Evolutionary conservation across 352 stramenopile genomes (phyloP), one percentile per base, ranked within the genome.

Genomic region (Blastocystis hominis): DNA sequence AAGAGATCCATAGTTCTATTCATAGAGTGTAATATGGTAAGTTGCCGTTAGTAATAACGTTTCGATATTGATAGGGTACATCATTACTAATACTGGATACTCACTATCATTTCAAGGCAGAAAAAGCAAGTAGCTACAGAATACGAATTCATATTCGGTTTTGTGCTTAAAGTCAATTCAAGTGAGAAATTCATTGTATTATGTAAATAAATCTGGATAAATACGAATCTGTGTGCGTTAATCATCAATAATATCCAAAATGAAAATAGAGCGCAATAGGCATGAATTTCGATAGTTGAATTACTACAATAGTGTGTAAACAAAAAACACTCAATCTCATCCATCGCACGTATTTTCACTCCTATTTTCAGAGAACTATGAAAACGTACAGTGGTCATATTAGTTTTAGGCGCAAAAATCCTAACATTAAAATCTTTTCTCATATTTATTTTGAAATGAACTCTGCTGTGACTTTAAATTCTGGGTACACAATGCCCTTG

Each of bases 401-500:
- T 56, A 56, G 9, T 56, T 20, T 56, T 20, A 56, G 17, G 50
- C 9, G 9, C 9, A 20, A 56, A 20, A 56, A 56, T 56, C 50
- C 50, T 56, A 56, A 56, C 50, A 56, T 56, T 0, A 20, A 9
- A 20, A 9, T 56, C 50, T 56, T 56, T 56, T 9, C 9, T 56
- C 9, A 20, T 20, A 56, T 56, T 56, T 0, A 20, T 20, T 56
- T 56, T 56, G 9, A 20, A 20, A 56, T 56, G 50, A 56, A 56
- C 17, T 20, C 50, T 56, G 9, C 50, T 84, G 72, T 84, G 13
- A 69, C 30, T 30, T 50, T 84, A n/a, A 84, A 84, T 46, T 64
- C 50, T 84, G 72, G 50, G 24, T 56, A 53, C 3, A 84, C 42
- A 50, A 84, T 84, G 72, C 72, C 72, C 30, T 1, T 84, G 15